These are phyloP conservation scores for Polyplosphaeria fusca DNA, from an alignment of 495 filamentous ascomycete genomes.

Conservation along the genomic window DNA sequence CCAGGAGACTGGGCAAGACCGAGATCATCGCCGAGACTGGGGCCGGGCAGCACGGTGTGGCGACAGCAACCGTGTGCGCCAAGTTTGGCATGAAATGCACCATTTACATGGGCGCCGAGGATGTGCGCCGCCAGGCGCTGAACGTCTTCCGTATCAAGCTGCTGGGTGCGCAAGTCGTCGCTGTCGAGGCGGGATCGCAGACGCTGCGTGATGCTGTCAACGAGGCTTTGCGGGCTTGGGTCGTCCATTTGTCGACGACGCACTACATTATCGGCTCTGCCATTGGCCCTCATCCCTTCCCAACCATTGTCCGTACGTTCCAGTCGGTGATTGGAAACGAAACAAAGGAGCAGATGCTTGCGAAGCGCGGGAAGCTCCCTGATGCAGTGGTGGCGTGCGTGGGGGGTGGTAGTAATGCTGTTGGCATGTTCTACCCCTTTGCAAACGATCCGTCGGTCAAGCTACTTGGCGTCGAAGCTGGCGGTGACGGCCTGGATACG, in stretches of 20 bases:
- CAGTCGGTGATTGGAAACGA: constrained; percentile 91
- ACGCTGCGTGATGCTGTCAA: constrained; percentile 95
- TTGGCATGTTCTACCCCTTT: constrained; percentile 97
- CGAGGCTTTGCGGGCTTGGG: constrained; percentile 86
- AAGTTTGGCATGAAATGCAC: constrained; percentile 96
- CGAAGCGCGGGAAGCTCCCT: constrained; percentile 78
- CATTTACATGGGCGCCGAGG: constrained; percentile 94
- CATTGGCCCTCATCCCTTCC: constrained; percentile 93
- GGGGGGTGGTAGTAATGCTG: constrained; percentile 86
- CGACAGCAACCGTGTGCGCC: constrained; percentile 91
- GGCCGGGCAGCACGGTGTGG: constrained; percentile 95
- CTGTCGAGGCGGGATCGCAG: constrained; percentile 78
- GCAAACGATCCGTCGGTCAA: constrained; percentile 77
- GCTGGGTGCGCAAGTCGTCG: constrained; percentile 82
- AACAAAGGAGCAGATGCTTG: constrained; percentile 83
- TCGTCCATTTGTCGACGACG: constrained; percentile 78
- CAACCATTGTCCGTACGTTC: constrained; percentile 93
- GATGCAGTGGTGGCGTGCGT: constrained; percentile 97
- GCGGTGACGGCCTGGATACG: constrained; percentile 92
- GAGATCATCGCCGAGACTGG: constrained; percentile 95
- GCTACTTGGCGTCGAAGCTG: constrained; percentile 90
- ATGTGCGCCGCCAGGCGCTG: constrained; percentile 86
- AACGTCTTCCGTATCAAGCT: constrained; percentile 97
- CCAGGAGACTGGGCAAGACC: constrained; percentile 78
- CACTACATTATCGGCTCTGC: constrained; percentile 96